Base-by-base conservation (phyloP, 345 rosid genomes). In the Gynandropsis gynandra region DNA sequence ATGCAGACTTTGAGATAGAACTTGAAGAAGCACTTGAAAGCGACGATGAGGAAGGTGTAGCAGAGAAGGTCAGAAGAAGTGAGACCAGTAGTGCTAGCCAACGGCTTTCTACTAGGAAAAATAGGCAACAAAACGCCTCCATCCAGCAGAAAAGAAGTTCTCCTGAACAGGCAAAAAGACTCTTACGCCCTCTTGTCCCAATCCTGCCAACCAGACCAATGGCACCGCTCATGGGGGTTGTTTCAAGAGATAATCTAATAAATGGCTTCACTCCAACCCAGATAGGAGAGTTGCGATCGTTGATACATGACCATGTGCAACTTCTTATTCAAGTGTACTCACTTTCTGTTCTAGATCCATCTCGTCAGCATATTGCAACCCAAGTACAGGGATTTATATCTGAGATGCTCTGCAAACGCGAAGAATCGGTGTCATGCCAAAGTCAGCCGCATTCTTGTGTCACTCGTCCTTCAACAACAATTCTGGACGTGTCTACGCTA, bases 1-100 rank as follows among this genome's bases (percentile, higher is more conserved):
- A 90, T 69, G 73, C 76, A 12, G 95, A 92, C 68, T 87, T 92
- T 57, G 96, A 87, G 76, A 85, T 87, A 54, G 96, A 92, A 48
- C 87, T 87, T 42, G 93, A 82, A 58, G 98, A 87, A 73, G 77
- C 85, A 53, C 83, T 87, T 46, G 96, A 90, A 75, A 90, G 92
- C 64, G 98, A 87, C 58, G 70, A 62, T 50, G 96, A 87, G 50
- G 92, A 80, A 15, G 62, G 31, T 45, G 47, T 57, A 39, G 59
- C 67, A 31, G 81, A 72, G 43, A 75, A 69, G 50, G 44, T 38
- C 62, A 59, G n/a, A 11, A 52, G 60, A 42, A 63, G 39, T 29
- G 70, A 62, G 20, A 9, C n/a, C 50, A 74, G 59, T 24, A 59
- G 61, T 59, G 59, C 61, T 54, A 67, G 74, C 54, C 60, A 79